Base-by-base conservation (phyloP, 768 basidiomycete genomes). In the Trametes cingulata region DNA sequence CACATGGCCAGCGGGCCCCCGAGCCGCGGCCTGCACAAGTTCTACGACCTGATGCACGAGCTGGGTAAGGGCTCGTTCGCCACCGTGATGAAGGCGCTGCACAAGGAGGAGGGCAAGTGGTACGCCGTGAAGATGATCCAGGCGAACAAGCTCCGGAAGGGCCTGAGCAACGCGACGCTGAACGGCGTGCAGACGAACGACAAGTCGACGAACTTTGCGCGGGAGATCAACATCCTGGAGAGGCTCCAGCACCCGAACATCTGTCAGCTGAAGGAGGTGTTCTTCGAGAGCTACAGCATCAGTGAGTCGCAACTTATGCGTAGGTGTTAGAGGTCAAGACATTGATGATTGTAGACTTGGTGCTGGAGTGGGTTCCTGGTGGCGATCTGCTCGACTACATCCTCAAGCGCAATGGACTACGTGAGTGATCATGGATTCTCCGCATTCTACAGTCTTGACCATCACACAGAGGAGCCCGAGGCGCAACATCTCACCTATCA, bases 41-140 rank as follows among this genome's bases (percentile, higher is more conserved):
- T 77, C 55, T 92, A 92, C 70, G 89, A 91, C 62, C 68, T 91
- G 39, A 77, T 79, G 33, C 71, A 77, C 51, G 87, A 91, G 71
- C 83, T 98, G 3, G 96, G 96, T 53, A 88, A 87, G 66, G 96
- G 96, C 9, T 87, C 92, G 2, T 98, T 97, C 70, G 96, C 94
- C 4, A 88, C 88, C 10, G 96, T 98, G 19, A 83, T 87, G 77
- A 91, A 89, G 71, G 94, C 91, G 1, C 77, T 95, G 45, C 81
- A 85, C 65, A 83, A 86, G 10, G 72, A 74, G 20, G 88, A 87
- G 12, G 93, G 93, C 12, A 75, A 82, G 57, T 85, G 85, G 80
- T 87, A 83, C 62, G 96, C 96, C 0, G 85, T 95, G 72, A 98
- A 98, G 78, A 87, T 93, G 77, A 93, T 95, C 60, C 80, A 85